These are phyloP conservation scores for Talaromyces piceae DNA, from an alignment of 2,329 filamentous ascomycete genomes.

Conservation along the genomic window DNA sequence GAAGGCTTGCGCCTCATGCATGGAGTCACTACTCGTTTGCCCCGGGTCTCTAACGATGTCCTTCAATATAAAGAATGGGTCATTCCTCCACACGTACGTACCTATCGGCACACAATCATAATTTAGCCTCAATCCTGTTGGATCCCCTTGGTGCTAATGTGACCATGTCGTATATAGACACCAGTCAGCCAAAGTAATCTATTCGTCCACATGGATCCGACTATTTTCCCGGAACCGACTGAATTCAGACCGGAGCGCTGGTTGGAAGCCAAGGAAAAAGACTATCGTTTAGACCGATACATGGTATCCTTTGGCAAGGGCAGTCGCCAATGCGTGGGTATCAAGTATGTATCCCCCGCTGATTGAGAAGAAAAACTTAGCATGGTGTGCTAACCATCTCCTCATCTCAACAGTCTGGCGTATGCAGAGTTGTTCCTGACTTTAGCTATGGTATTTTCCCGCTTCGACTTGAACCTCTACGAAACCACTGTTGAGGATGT, in stretches of 20 bases:
- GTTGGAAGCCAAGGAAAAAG: constrained; percentile 24
- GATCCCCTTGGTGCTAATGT: constrained; percentile 3
- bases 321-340: constrained; percentile 40
- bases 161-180: constrained; percentile 14
- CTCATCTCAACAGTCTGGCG: constrained; percentile 20
- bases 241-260: constrained; percentile 34
- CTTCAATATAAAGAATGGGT: constrained; percentile 26
- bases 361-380: neutral
- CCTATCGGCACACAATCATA: too few species aligned
- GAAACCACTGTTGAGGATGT: constrained; percentile 27
- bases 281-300: constrained; percentile 28
- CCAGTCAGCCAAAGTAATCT: constrained; percentile 34
- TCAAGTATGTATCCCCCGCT: constrained; percentile 22
- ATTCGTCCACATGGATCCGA: constrained; percentile 29
- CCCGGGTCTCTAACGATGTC: constrained; percentile 21
- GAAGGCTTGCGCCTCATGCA: constrained; percentile 27
- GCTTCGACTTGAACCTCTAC: constrained; percentile 24
- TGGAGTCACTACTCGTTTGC: constrained; percentile 24
- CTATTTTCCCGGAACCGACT: constrained; percentile 29
- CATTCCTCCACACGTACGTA: constrained; percentile 21
- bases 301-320: constrained; percentile 36
- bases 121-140: too few species aligned
- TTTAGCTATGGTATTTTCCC: constrained; percentile 21
- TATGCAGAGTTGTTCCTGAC: constrained; percentile 26
- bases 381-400: neutral